These are phyloP conservation scores for Daedaleopsis nitida DNA, from an alignment of 768 basidiomycete species.

Conservation along the genomic window DNA sequence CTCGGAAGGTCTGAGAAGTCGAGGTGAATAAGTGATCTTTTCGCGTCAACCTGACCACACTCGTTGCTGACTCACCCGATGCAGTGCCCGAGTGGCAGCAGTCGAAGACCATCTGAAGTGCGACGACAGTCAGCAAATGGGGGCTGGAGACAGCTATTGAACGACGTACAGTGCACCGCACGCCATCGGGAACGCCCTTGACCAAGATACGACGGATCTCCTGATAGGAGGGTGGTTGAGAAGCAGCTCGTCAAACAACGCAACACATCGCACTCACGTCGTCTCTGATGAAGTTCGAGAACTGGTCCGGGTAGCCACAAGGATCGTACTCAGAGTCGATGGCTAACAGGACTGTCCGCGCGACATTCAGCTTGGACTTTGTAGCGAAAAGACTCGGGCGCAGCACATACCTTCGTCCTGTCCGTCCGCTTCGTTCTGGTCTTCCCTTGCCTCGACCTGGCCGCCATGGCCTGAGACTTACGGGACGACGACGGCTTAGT, in stretches of 20 bases:
- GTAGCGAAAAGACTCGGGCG: background rate
- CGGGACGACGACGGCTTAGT: background rate
- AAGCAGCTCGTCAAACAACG: too few species aligned
- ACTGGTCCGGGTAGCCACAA: background rate
- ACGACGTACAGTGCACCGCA: background rate
- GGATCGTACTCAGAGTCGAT: slow-evolving; percentile 12
- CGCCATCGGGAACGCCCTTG: slow-evolving; percentile 22
- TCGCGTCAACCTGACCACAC: background rate
- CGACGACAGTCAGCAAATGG: background rate
- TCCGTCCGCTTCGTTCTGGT: slow-evolving; percentile 51
- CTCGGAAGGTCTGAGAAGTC: background rate
- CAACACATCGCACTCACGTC: slow-evolving; percentile 19
- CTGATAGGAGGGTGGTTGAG: background rate
- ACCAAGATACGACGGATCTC: slow-evolving; percentile 25
- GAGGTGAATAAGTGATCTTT: background rate
- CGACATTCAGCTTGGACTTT: background rate
- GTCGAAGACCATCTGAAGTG: slow-evolving; percentile 28
- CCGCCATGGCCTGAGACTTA: slow-evolving; percentile 52
- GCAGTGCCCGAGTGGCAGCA: slow-evolving; percentile 23
- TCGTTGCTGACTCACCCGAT: background rate
- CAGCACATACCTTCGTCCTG: slow-evolving; percentile 49
- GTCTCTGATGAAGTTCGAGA: slow-evolving; percentile 25
- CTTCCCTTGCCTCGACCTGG: slow-evolving; percentile 41
- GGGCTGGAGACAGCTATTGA: background rate
- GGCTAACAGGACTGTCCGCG: slow-evolving; percentile 25